Percentiles rank a stretch among this genome's conserved stretches.
These are phyloP conservation scores for Xylariaceae sp. DNA, from an alignment of 2,329 filamentous ascomycete genomes.

Conservation along the genomic window DNA sequence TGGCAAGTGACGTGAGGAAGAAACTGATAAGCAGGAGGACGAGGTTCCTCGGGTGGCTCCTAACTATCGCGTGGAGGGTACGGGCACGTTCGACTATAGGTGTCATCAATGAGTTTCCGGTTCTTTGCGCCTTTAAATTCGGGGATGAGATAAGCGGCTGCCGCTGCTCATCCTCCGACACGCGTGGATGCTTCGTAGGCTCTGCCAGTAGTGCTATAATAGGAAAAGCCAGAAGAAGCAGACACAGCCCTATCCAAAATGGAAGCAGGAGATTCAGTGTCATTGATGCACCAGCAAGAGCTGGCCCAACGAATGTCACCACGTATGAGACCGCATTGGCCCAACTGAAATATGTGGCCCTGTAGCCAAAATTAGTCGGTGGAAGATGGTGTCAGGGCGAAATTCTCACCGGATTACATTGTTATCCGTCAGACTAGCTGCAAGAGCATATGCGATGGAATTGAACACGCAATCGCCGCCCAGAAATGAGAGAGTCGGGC, in stretches of 20 bases:
- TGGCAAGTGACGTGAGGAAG: conserved; percentile 52
- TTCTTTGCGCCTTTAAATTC: conserved; percentile 41
- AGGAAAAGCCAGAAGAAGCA: conserved; percentile 41
- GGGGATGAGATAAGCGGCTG: conserved; percentile 45
- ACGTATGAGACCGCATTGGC: conserved; percentile 53
- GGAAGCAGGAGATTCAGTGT: conserved; percentile 47
- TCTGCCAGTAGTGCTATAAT: conserved; percentile 37
- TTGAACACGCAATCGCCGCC: conserved; percentile 56
- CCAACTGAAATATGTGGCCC: conserved; percentile 54
- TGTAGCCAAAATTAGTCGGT: conserved; percentile 26
- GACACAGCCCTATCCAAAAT: conserved; percentile 44
- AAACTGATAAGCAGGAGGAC: conserved; percentile 47
- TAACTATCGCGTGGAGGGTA: conserved; percentile 38
- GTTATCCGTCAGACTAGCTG: conserved; percentile 48
- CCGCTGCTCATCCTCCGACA: conserved; percentile 37
- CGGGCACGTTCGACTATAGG: conserved; percentile 34
- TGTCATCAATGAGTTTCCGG: conserved; percentile 18
- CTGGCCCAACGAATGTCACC: conserved; percentile 49
- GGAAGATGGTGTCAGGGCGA: not conserved
- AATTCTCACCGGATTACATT: conserved; percentile 39
- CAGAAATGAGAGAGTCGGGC: conserved; percentile 47
- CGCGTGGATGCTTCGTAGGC: conserved; percentile 4
- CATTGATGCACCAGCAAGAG: conserved; percentile 51
- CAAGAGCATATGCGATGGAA: conserved; percentile 51
- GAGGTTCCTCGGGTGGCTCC: conserved; percentile 46